Percentiles rank a stretch among this genome's conserved stretches.
These are phyloP conservation scores for Sarcomyxa edulis DNA, from an alignment of 768 basidiomycete species.

Conservation along the genomic window DNA sequence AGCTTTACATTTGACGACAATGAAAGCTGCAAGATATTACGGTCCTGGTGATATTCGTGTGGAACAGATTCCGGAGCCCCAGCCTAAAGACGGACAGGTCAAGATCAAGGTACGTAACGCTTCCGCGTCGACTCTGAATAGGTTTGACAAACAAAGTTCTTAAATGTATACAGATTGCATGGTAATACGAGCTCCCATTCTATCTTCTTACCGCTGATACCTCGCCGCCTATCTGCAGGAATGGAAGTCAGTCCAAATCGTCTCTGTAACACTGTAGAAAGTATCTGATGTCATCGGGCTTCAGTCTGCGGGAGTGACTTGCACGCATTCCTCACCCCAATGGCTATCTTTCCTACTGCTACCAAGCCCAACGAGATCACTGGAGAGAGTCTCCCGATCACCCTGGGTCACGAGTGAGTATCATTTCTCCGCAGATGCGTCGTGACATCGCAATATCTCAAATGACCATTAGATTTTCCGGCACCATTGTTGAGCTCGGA, in stretches of 20 bases:
- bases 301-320: conserved; percentile 47
- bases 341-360: conserved; percentile 23
- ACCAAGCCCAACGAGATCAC: conserved; percentile 29
- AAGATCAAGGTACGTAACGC: conserved; percentile 34
- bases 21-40: conserved; percentile 43
- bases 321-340: conserved; percentile 30
- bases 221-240: no score
- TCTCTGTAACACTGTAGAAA: no score
- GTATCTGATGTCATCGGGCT: no score
- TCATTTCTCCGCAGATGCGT: background rate
- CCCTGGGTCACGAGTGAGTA: conserved; percentile 41
- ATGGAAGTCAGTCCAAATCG: conserved; percentile 26
- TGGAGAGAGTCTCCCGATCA: conserved; percentile 33
- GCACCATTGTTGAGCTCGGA: conserved; percentile 29
- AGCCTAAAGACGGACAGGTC: conserved; percentile 27
- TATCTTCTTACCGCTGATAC: no score
- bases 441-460: background rate
- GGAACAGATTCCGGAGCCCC: conserved; percentile 35
- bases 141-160: background rate
- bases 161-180: no score
- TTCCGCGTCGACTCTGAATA: no score
- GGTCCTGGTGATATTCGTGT: conserved; percentile 38
- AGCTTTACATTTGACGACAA: conserved; percentile 9
- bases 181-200: no score
- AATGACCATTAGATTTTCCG: conserved; percentile 26